Evolutionary conservation across 2,329 filamentous ascomycete genomes (phyloP), one percentile per base, ranked within the genome.

Genomic region (Neofusicoccum laricinum): DNA sequence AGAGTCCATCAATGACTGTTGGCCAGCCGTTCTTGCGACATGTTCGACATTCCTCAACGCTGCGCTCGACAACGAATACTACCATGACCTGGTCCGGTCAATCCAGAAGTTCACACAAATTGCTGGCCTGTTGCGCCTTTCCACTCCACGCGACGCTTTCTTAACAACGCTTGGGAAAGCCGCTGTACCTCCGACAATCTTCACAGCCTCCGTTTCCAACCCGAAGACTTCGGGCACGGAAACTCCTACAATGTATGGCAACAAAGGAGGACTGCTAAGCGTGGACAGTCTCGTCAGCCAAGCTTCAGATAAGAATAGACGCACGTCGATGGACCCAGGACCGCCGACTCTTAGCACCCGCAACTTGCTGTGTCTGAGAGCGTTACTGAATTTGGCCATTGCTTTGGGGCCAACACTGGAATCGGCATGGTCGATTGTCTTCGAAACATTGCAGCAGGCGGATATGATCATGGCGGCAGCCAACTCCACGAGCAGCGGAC

Each of bases 31-130:
- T 43, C 85, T 99, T 55, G 94, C 95, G 1, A 95, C 93, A 1
- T 97, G 93, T 71, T 99, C 95, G 0, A 97, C 94, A 0, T 99
- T 98, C 73, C 80, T 99, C 17, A 96, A 96, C 73, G 92, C 95
- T 34, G 88, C 94, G 0, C 81, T 99, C 3, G 95, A 99, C 73
- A 90, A 92, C 1, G 93, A 97, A 61, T 97, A 95, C 70, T 99
- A 98, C 71, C 93, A 97, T 69, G 88, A 90, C 10, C 81, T 99
- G 1, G 94, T 99, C 25, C 87, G 95, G 68, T 91, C 94, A 0
- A 96, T 98, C 69, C 95, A 99, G 71, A 93, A 96, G 68, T 91
- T 99, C 71, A 91, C 95, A 0, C 96, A 99, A 74, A 94, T 98
- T 2, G 92, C 95, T 43, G 96, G 95, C 4, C 82, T 99, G 51